Conservation (phyloP, 2,329 filamentous ascomycete genomes). For the Aschersonia sp. region DNA sequence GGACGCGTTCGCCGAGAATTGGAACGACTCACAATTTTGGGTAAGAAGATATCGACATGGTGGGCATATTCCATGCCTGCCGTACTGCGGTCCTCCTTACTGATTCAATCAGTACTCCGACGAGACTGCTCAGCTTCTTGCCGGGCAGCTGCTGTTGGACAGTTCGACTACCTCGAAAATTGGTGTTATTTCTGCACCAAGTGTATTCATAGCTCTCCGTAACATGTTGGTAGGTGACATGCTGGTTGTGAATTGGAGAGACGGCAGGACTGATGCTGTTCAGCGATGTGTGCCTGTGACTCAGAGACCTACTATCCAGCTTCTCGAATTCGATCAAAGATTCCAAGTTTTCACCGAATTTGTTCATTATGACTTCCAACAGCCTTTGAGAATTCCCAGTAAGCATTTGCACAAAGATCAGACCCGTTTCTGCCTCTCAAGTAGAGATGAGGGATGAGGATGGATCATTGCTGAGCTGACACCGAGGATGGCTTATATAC, state of each 20-base stretch:
- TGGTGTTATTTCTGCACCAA: constrained; percentile 60
- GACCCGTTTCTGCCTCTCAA: background rate
- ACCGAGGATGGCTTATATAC: too few relatives aligned
- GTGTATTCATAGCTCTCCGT: constrained; percentile 63
- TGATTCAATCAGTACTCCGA: constrained; percentile 47
- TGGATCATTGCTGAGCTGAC: constrained; percentile 1
- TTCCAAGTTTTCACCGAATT: constrained; percentile 66
- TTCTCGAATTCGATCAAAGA: constrained; percentile 62
- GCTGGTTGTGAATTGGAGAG: background rate
- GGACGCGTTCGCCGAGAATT: constrained; percentile 64
- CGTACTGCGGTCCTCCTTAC: too few relatives aligned
- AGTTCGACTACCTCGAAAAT: constrained; percentile 43
- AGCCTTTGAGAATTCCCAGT: constrained; percentile 52
- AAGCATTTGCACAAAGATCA: constrained; percentile 6
- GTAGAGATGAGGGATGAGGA: background rate
- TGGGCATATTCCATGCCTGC: too few relatives aligned
- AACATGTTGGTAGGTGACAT: constrained; percentile 44
- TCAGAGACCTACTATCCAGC: constrained; percentile 38
- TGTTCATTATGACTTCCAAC: constrained; percentile 57
- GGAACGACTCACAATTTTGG: constrained; percentile 79
- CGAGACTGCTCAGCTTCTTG: constrained; percentile 50
- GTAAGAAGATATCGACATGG: constrained; percentile 23
- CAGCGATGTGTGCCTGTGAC: constrained; percentile 8
- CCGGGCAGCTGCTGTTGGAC: constrained; percentile 49
- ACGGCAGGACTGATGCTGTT: background rate